These are phyloP conservation scores for Apiotrichum gracile DNA, from an alignment of 1,284 basidiomycete species.

Conservation along the genomic window DNA sequence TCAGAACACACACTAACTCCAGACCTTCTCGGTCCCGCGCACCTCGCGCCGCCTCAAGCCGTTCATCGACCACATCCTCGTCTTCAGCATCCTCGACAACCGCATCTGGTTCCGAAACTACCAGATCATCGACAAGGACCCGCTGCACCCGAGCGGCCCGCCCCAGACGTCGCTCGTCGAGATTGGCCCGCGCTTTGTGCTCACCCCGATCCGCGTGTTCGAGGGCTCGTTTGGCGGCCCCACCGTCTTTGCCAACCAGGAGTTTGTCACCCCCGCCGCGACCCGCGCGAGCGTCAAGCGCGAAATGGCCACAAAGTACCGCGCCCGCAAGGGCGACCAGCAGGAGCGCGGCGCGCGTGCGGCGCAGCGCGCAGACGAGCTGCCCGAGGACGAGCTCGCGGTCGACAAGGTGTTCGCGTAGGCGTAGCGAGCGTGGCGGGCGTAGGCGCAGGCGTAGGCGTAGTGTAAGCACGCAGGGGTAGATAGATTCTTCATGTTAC, in stretches of 20 bases:
- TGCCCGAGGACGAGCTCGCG: constrained; percentile 72
- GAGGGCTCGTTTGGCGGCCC: constrained; percentile 95
- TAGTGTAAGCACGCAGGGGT: neutral
- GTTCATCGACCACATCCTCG: constrained; percentile 95
- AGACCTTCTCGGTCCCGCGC: constrained; percentile 94
- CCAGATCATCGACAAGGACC: constrained; percentile 57
- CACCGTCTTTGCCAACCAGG: constrained; percentile 93
- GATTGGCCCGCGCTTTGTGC: constrained; percentile 94
- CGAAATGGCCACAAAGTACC: constrained; percentile 73
- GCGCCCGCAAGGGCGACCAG: constrained; percentile 70
- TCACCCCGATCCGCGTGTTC: constrained; percentile 96
- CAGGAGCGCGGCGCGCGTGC: constrained; percentile 62
- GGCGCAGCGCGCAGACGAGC: constrained; percentile 55
- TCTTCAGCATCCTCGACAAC: constrained; percentile 89
- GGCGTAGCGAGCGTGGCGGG: neutral
- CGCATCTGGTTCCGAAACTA: constrained; percentile 99
- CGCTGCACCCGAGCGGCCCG: constrained; percentile 52
- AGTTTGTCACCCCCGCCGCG: constrained; percentile 84
- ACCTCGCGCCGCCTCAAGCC: constrained; percentile 87
- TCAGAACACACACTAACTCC: constrained; percentile 2
- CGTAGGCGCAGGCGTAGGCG: too few relatives aligned
- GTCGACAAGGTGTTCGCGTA: constrained; percentile 84
- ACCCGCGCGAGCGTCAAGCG: constrained; percentile 66
- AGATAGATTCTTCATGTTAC: neutral
- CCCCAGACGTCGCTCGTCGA: constrained; percentile 69